A percentile compares a stretch with the other conserved stretches of the same genome.
Evolutionary conservation across 73 alveolate genomes (phyloP).

Genomic region (Blepharisma stoltei): DNA sequence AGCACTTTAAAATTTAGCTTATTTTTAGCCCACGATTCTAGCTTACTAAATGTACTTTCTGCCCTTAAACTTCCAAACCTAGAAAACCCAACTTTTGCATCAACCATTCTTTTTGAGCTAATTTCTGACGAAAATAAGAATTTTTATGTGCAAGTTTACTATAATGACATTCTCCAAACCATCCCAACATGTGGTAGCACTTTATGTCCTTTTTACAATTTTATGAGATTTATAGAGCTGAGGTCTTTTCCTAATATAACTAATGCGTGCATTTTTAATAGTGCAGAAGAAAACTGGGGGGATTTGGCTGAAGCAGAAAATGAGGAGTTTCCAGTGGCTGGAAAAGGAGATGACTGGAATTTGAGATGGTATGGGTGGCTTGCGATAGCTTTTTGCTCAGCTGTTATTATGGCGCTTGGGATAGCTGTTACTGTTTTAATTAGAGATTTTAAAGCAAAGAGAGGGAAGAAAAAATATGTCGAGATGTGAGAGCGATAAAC

Average conservation of each 20-base stretch:
- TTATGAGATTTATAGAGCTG: neutral
- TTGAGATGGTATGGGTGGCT: too few relatives aligned
- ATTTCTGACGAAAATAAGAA: neutral
- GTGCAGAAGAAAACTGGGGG: too few relatives aligned
- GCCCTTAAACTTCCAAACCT: neutral
- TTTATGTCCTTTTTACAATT: neutral
- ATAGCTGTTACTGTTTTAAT: too few relatives aligned
- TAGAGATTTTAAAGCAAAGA: too few relatives aligned
- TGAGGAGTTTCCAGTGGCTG: too few relatives aligned
- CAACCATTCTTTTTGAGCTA: conserved; percentile 1
- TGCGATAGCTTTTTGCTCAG: too few relatives aligned
- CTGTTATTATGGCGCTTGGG: too few relatives aligned
- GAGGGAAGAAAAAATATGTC: too few relatives aligned
- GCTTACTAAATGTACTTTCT: neutral
- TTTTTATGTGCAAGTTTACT: neutral
- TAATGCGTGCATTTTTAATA: neutral
- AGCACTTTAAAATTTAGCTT: neutral
- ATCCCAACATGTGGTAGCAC: neutral
- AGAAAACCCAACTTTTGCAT: conserved; percentile 21
- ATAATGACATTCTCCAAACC: neutral
- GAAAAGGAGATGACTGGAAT: too few relatives aligned
- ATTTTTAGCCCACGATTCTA: conserved; percentile 12
- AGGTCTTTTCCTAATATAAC: neutral
- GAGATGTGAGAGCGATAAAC: too few relatives aligned
- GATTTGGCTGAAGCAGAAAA: too few relatives aligned